These are phyloP conservation scores for Fusarium sp. DNA, from an alignment of 2,329 filamentous ascomycete genomes.

Conservation along the genomic window DNA sequence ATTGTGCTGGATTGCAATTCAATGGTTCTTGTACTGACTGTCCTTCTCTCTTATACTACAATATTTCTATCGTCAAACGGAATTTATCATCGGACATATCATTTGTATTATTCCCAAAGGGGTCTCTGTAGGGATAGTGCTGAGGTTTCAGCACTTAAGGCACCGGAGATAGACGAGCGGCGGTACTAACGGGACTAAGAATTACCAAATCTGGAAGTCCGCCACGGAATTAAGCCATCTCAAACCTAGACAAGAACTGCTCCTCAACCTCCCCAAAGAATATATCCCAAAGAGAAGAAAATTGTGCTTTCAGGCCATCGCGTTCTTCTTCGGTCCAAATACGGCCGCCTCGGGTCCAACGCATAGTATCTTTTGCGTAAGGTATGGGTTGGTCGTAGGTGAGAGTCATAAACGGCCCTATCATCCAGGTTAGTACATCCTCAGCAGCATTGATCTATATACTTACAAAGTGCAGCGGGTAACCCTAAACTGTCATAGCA, in stretches of 20 bases:
- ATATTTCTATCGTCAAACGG: accelerated
- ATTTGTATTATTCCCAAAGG: neutral
- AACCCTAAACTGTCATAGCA: neutral
- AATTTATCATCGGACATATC: neutral
- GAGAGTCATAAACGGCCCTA: neutral
- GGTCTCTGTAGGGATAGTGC: neutral
- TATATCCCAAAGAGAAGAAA: neutral
- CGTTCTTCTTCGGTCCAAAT: neutral
- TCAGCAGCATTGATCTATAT: accelerated
- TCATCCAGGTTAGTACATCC: accelerated
- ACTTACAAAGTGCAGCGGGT: neutral
- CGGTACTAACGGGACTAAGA: neutral
- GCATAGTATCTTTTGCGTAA: neutral
- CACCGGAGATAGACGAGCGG: neutral
- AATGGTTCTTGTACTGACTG: neutral
- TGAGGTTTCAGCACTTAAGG: neutral
- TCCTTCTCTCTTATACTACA: neutral
- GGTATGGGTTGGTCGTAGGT: neutral
- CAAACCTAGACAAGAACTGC: neutral
- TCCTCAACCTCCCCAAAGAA: neutral
- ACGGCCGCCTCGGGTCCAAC: neutral
- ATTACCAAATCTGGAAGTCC: neutral
- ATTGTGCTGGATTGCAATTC: neutral
- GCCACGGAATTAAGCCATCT: neutral
- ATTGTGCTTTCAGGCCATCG: neutral